Conservation (phyloP, 352 stramenopile species). For the Globisporangium radiosum region DNA sequence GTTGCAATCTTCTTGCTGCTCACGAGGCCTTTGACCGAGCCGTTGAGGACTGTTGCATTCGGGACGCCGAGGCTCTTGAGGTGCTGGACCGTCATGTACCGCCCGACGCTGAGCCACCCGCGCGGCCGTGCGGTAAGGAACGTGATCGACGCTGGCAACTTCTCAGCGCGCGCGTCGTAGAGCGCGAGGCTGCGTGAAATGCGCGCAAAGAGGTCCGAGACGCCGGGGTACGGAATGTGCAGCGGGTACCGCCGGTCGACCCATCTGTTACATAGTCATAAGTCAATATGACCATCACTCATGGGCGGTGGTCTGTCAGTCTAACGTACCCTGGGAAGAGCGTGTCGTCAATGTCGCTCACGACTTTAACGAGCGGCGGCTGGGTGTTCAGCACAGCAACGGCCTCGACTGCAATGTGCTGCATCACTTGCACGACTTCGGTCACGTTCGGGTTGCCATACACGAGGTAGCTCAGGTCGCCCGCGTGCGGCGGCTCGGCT, state of each 20-base stretch:
- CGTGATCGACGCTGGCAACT: conserved; percentile 50
- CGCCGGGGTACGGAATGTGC: conserved; percentile 73
- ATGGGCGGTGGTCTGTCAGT: no score
- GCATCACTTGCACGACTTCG: conserved; percentile 74
- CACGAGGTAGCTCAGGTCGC: conserved; percentile 72
- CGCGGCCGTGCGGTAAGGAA: conserved; percentile 77
- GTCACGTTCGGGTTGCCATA: conserved; percentile 75
- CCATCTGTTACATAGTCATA: conserved; percentile 21
- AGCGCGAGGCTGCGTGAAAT: conserved; percentile 47
- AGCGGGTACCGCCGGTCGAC: conserved; percentile 65
- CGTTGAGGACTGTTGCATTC: conserved; percentile 75
- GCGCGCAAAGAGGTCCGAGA: conserved; percentile 61
- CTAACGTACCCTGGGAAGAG: conserved; percentile 48
- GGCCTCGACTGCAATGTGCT: conserved; percentile 77
- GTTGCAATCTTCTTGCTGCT: conserved; percentile 77
- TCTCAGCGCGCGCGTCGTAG: conserved; percentile 25
- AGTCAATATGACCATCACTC: background rate
- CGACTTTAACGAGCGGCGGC: conserved; percentile 70
- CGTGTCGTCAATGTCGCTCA: conserved; percentile 86
- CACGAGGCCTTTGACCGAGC: conserved; percentile 71
- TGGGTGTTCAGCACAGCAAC: conserved; percentile 53
- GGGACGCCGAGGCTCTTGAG: conserved; percentile 65
- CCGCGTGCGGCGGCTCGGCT: conserved; percentile 50
- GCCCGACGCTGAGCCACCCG: conserved; percentile 72
- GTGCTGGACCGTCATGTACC: conserved; percentile 75